Base-by-base conservation (phyloP, 306 rosid genomes). In the Vicia faba region DNA sequence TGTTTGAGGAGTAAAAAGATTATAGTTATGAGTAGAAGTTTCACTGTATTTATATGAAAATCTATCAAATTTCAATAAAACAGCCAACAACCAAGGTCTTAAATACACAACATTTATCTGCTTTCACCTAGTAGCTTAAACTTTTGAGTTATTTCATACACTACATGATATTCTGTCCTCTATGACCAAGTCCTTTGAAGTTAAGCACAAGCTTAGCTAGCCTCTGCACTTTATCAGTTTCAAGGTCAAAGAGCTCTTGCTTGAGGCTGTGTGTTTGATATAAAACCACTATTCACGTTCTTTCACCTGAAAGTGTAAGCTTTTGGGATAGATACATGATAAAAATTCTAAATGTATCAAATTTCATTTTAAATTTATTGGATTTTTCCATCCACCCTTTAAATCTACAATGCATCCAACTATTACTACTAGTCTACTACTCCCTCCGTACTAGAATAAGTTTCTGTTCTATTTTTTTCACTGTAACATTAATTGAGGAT, bases 1-100 rank as follows among this genome's bases (percentile, higher is more conserved):
- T 66, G 69, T 73, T 58, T 44, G 62, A 26, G 23, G 69, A 54
- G 35, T 11, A 20, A 36, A 64, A 57, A 36, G 60, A 58, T 61
- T 51, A 0, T 16, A 23, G 46, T 60, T 74, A 31, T 48, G 43
- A 74, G 50, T 43, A 61, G 57, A 36, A 36, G 40, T 57, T 65
- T 13, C 33, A 38, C 16, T 7, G 39, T 48, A 55, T 46, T 62
- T 64, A 43, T 43, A 29, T 64, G 29, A 64, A 45, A 38, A 66
- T 60, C 33, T 23, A 44, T 60, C 39, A 36, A 46, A 14, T 66
- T 66, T 66, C 38, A 39, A 25, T 33, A 14, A 31, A 59, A 59
- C 6, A 60, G 18, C 66, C 43, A 38, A 38, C 62, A n/a, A 46
- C 25, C 58, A 4, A 60, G 40, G 36, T 39, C 8, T 49, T 72